Percentiles rank a stretch among this genome's conserved stretches.
Conservation (phyloP, 2,329 filamentous ascomycete species). For the Cordyceps cateniannulata region DNA sequence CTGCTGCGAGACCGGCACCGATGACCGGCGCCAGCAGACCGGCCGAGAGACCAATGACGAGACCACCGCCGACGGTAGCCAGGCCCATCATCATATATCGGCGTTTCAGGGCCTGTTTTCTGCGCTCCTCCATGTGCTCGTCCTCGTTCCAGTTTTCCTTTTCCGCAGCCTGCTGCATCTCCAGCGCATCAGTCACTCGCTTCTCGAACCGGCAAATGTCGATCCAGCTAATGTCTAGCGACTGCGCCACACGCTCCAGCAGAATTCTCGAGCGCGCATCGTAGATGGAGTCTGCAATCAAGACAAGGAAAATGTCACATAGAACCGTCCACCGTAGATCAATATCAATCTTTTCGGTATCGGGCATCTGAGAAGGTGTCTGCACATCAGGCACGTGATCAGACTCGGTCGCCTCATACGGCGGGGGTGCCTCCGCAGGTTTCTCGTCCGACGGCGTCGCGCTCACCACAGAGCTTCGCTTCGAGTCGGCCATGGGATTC, state of each 20-base stretch:
- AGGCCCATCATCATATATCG: slow-evolving; percentile 94
- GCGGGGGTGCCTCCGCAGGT: slow-evolving; percentile 45
- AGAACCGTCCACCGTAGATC: slow-evolving; percentile 95
- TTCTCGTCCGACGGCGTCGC: slow-evolving; percentile 36
- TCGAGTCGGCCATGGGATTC: slow-evolving; percentile 70
- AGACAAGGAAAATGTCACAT: slow-evolving; percentile 87
- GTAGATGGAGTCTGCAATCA: slow-evolving; percentile 95
- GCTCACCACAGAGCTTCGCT: slow-evolving; percentile 11
- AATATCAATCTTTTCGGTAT: slow-evolving; percentile 81
- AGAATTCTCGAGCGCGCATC: slow-evolving; percentile 81
- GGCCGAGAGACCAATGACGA: slow-evolving; percentile 92
- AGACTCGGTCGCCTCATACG: slow-evolving; percentile 56
- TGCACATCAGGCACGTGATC: slow-evolving; percentile 73
- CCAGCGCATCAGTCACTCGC: slow-evolving; percentile 88
- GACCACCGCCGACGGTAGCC: slow-evolving; percentile 87
- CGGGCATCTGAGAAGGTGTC: slow-evolving; percentile 75
- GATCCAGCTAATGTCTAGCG: slow-evolving; percentile 77
- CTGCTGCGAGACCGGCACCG: slow-evolving; percentile 85
- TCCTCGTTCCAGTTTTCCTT: slow-evolving; percentile 98
- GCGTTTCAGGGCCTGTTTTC: slow-evolving; percentile 73
- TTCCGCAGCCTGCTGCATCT: slow-evolving; percentile 92
- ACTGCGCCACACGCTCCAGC: slow-evolving; percentile 73
- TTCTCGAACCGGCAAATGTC: slow-evolving; percentile 98
- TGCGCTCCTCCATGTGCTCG: slow-evolving; percentile 80
- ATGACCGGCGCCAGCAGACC: slow-evolving; percentile 90